Evolutionary conservation across 306 rosid genomes (phyloP), one percentile per base, ranked within the genome.

Genomic region (Lathyrus oleraceus): DNA sequence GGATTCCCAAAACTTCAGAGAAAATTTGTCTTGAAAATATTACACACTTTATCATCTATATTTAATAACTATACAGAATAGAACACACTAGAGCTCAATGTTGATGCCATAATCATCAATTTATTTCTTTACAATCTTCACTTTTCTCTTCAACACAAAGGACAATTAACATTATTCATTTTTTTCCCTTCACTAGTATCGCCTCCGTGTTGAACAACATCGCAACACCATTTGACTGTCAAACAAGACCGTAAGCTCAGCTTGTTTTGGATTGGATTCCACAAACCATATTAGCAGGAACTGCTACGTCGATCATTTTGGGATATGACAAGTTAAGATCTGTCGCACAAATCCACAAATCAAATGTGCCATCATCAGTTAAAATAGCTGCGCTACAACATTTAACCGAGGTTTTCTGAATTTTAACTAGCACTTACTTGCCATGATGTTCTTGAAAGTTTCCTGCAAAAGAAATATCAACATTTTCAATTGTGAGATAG

Each of bases 301-400:
- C 96, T 66, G 97, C 99, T 15, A 83, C 20, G 76, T 95, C 96
- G 13, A 95, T 95, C 97, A 89, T 84, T 78, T 91, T 95, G 16
- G 99, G 99, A 79, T 91, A 91, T 10, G 97, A 6, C 20, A 95
- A 84, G 28, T 89, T 95, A 70, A 95, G 94, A 87, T 89, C 99
- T 91, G 95, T 65, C 35, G 68, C 66, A 66, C 23, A 71, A 67
- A 61, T 35, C 32, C 63, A 66, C 28, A 71, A 67, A 64, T 17
- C 32, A 71, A 45, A 43, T 0, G 52, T 5, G 11, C 40, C 42
- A 67, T 80, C 43, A 70, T 56, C 47, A 72, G n/a, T 56, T 59
- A 68, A 68, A 38, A 60, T 27, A 11, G 10, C 40, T 19, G 38
- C 17, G 11, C 38, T 28, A 69, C 63, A 69, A 12, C 43, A 20